Evolutionary conservation across 2,329 filamentous ascomycete species (phyloP), one percentile per base, ranked within the genome.

Genomic region (Bipolaris bicolor): DNA sequence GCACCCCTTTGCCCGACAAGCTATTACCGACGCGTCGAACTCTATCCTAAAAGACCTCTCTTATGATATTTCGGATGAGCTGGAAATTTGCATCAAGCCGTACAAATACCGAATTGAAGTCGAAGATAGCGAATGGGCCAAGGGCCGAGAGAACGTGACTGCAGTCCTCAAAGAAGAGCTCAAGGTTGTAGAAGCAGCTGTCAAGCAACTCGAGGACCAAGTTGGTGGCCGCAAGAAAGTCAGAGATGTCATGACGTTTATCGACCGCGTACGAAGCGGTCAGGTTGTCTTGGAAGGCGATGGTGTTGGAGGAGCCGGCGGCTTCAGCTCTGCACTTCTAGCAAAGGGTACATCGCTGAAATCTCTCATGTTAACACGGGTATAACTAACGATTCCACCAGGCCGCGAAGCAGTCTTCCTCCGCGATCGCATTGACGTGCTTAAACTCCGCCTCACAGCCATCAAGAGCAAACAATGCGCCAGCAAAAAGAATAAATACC

Each of bases 51-150:
- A 95, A 64, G 95, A 99, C 70, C 85, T 94, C 13, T 97, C 96
- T 63, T 98, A 97, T 79, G 95, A 94, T 77, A 99, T 96, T 1
- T 95, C 91, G 62, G 96, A 99, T 70, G 95, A 98, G 78, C 91
- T 99, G 1, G 95, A 99, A 77, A 98, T 98, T 73, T 99, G 94
- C 74, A 96, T 99, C 78, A 99, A 99, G 77, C 95, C 96, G 0
- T 99, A 94, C 82, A 99, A 99, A 75, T 98, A 94, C 66, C 92
- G 97, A 61, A 96, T 99, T 57, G 95, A 99, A 68, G 88, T 99
- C 43, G 92, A 97, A 70, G 90, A 93, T 37, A 83, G 87, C 7
- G 96, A 99, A 75, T 99, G 95, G 95, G 77, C 83, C 3, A 87
- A 90, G 59, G 93, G 92, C 0, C 84, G 94, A 49, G 92, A 97